phyloP scores from a whole-genome alignment of 2,329 filamentous ascomycete genomes.

The Paracoccidioides brasiliensis region DNA sequence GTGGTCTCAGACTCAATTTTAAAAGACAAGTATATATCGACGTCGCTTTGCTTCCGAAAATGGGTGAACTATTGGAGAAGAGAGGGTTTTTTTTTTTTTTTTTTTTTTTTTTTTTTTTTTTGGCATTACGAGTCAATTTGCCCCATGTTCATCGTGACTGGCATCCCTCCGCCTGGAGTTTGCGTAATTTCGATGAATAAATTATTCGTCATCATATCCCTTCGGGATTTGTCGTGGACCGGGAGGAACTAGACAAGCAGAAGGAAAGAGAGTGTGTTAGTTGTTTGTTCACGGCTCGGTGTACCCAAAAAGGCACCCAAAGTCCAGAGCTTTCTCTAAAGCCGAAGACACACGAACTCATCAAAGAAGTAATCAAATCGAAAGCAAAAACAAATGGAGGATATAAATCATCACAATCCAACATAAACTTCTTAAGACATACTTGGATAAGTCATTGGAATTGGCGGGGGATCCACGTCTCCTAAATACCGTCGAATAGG shows the following conservation, averaged over 20 bases:
- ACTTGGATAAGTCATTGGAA: constrained; percentile 91
- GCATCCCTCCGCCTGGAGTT: not conserved
- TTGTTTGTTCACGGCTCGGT: not conserved
- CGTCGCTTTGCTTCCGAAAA: not conserved
- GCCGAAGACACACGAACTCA: too few species aligned
- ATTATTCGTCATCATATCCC: constrained; percentile 35
- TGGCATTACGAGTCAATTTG: too few species aligned
- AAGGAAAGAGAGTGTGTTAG: constrained; percentile 3
- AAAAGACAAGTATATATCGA: not conserved
- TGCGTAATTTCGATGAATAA: not conserved
- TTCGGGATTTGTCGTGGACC: constrained; percentile 34
- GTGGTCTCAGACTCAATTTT: not conserved
- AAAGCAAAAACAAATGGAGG: not conserved
- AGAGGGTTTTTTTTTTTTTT: not conserved
- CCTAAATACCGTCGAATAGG: constrained; percentile 60
- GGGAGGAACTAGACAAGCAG: constrained; percentile 26
- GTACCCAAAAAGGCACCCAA: too few species aligned
- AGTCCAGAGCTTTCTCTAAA: too few species aligned
- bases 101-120: not conserved
- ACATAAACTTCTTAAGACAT: constrained; percentile 32
- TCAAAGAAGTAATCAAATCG: not conserved
- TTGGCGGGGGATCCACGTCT: constrained; percentile 55
- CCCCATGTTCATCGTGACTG: not conserved
- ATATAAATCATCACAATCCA: not conserved
- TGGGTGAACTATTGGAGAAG: not conserved